A percentile compares a stretch with the other conserved stretches of the same genome.
Evolutionary conservation across 192 early-diverging fungal species (phyloP).

Genomic region (Linderina pennispora): DNA sequence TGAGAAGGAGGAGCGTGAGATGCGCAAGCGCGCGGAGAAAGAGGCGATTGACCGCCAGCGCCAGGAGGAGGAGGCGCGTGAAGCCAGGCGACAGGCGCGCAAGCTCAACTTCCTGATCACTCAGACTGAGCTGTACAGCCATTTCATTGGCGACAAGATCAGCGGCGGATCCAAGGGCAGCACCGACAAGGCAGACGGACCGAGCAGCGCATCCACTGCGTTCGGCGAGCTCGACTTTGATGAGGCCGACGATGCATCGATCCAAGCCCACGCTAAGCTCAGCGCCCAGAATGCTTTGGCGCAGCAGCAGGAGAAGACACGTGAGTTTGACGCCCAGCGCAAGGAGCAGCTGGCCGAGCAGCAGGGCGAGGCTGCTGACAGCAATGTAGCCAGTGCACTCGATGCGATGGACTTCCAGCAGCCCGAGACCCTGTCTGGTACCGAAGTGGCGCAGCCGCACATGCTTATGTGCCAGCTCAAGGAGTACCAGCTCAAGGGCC

Average conservation of each 20-base stretch:
- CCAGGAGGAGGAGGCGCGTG: slow-evolving; percentile 77
- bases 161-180: slow-evolving; percentile 20
- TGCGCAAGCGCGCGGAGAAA: slow-evolving; percentile 80
- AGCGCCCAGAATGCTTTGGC: slow-evolving; percentile 74
- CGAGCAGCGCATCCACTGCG: slow-evolving; percentile 4
- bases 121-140: slow-evolving; percentile 88
- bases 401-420: slow-evolving; percentile 87
- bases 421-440: slow-evolving; percentile 65
- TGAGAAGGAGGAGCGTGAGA: slow-evolving; percentile 84
- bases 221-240: slow-evolving; percentile 75
- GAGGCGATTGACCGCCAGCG: slow-evolving; percentile 73
- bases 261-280: slow-evolving; percentile 62
- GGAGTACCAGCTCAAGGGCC: slow-evolving; percentile 75
- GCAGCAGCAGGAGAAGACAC: slow-evolving; percentile 58
- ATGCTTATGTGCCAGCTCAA: slow-evolving; percentile 85
- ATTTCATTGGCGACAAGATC: slow-evolving; percentile 85
- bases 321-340: slow-evolving; percentile 60
- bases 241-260: slow-evolving; percentile 62
- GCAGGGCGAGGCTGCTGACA: slow-evolving; percentile 11
- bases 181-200: slow-evolving; percentile 4
- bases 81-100: slow-evolving; percentile 72
- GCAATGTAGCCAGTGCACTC: slow-evolving; percentile 46
- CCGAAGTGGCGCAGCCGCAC: slow-evolving; percentile 73
- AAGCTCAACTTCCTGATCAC: slow-evolving; percentile 91
- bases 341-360: slow-evolving; percentile 32